Evolutionary conservation across 2,329 filamentous ascomycete species (phyloP).

Genomic region (Basipetospora chlamydospora): DNA sequence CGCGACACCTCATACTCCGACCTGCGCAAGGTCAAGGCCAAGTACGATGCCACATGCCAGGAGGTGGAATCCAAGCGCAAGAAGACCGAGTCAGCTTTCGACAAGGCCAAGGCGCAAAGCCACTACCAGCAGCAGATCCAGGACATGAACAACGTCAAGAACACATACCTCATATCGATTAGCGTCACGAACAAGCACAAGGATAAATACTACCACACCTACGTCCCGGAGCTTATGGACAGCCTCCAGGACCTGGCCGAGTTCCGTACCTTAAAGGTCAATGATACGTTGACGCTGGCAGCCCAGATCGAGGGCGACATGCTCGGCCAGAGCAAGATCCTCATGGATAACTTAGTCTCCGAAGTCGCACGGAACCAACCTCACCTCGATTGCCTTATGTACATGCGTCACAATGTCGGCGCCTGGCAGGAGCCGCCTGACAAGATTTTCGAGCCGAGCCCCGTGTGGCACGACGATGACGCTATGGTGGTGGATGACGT

Average conservation of each 20-base stretch:
- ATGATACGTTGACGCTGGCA: conserved; percentile 71
- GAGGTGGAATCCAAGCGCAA: conserved; percentile 90
- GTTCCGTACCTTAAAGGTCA: conserved; percentile 71
- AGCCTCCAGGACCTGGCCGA: conserved; percentile 89
- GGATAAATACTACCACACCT: conserved; percentile 94
- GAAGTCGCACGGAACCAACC: conserved; percentile 85
- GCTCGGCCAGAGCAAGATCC: conserved; percentile 56
- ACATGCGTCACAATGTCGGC: conserved; percentile 78
- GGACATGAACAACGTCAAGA: conserved; percentile 97
- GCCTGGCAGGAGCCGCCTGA: conserved; percentile 73
- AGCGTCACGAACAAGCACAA: conserved; percentile 97
- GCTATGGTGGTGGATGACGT: conserved; percentile 73
- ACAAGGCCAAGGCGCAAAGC: conserved; percentile 82
- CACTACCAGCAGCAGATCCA: conserved; percentile 82
- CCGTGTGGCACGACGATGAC: conserved; percentile 92
- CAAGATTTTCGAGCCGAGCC: conserved; percentile 82
- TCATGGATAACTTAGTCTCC: conserved; percentile 56
- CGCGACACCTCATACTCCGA: conserved; percentile 72
- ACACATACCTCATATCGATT: conserved; percentile 91
- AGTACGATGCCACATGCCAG: conserved; percentile 86
- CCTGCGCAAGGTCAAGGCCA: conserved; percentile 76
- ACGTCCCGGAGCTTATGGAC: conserved; percentile 84
- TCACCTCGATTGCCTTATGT: conserved; percentile 92
- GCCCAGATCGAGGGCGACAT: conserved; percentile 68
- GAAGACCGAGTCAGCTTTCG: conserved; percentile 87